Evolutionary conservation across 176 grass and related monocot genomes (phyloP).

Genomic region (Canna indica): DNA sequence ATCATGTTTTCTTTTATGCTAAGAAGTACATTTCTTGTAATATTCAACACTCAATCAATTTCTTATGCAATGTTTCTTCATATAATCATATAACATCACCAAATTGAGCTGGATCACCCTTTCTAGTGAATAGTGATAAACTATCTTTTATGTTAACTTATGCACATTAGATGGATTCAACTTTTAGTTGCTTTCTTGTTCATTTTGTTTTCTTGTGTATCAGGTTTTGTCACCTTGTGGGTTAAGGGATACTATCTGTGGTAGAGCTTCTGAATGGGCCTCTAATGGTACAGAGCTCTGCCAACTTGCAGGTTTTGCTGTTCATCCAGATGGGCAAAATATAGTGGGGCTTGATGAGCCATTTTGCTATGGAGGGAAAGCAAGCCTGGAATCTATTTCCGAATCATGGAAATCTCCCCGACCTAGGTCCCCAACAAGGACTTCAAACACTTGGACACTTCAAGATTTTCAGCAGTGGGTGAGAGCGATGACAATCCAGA

Average conservation of each 20-base stretch:
- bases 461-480: constrained; percentile 47
- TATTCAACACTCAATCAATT: not conserved
- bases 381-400: constrained; percentile 69
- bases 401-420: constrained; percentile 54
- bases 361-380: constrained; percentile 95
- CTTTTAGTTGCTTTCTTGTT: constrained; percentile 7
- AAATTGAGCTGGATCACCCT: not conserved
- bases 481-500: constrained; percentile 39
- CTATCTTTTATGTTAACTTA: too few relatives aligned
- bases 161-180: too few relatives aligned
- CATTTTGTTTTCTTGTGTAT: constrained; percentile 17
- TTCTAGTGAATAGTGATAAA: not conserved
- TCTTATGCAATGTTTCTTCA: not conserved
- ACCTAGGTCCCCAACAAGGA: constrained; percentile 32
- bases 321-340: constrained; percentile 38
- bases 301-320: constrained; percentile 61
- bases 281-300: constrained; percentile 91
- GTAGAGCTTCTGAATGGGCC: constrained; percentile 64
- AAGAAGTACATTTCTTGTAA: not conserved
- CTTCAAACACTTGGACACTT: constrained; percentile 30
- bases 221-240: constrained; percentile 93
- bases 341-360: constrained; percentile 32
- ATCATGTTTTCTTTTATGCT: too few relatives aligned
- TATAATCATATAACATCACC: not conserved
- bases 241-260: constrained; percentile 81